Evolutionary conservation across 1,284 basidiomycete genomes (phyloP).

Genomic region (Pseudozyma sp.): DNA sequence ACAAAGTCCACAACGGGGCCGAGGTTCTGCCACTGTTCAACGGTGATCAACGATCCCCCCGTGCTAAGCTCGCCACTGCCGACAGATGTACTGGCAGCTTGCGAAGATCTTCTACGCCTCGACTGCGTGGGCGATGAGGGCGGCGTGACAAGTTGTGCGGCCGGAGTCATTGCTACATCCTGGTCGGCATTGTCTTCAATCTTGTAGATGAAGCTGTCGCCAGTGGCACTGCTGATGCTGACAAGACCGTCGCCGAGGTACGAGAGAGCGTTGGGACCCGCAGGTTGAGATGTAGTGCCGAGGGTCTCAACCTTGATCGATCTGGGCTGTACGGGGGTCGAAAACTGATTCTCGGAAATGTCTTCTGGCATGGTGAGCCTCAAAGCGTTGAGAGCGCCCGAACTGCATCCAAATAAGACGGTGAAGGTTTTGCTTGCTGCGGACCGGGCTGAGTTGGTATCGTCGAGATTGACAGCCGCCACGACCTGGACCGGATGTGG

Average conservation of each 20-base stretch:
- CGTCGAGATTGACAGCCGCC: slow-evolving; percentile 38
- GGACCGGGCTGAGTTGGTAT: not conserved
- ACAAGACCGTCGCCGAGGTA: slow-evolving; percentile 61
- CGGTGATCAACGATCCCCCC: slow-evolving; percentile 13
- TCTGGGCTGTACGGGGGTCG: slow-evolving; percentile 13
- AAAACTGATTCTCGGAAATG: not conserved
- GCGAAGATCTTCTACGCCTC: slow-evolving; percentile 22
- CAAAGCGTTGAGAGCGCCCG: slow-evolving; percentile 42
- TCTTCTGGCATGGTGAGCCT: slow-evolving; percentile 29
- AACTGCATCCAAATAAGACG: slow-evolving; percentile 48
- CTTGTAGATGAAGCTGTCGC: slow-evolving; percentile 56
- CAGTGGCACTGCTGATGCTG: slow-evolving; percentile 53
- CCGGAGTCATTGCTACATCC: not conserved
- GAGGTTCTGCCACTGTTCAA: slow-evolving; percentile 70
- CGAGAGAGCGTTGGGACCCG: slow-evolving; percentile 50
- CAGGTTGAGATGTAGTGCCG: slow-evolving; percentile 44
- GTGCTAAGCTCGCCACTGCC: slow-evolving; percentile 13
- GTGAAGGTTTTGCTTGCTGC: slow-evolving; percentile 12
- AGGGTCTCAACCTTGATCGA: slow-evolving; percentile 41
- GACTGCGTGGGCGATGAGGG: slow-evolving; percentile 43
- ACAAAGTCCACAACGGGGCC: slow-evolving; percentile 89
- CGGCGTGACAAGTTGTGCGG: slow-evolving; percentile 35
- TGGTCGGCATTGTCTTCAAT: slow-evolving; percentile 22
- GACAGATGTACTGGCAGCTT: slow-evolving; percentile 3
- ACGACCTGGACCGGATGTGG: slow-evolving; percentile 54